Conservation (phyloP, 768 basidiomycete genomes). For the Coprinellus micaceus region DNA sequence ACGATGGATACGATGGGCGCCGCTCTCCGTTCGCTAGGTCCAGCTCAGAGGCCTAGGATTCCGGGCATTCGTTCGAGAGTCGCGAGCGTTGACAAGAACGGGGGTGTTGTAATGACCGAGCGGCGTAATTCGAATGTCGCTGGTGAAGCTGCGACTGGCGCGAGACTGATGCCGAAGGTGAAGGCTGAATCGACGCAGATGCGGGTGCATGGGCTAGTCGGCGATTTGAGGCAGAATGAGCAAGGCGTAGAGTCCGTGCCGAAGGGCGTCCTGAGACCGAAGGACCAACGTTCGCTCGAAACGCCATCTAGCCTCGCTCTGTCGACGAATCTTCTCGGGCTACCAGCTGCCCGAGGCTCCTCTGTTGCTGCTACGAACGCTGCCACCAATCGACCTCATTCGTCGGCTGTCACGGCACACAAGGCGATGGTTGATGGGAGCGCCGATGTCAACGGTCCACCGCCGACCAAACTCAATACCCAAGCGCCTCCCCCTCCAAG, state of each 20-base stretch:
- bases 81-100: not conserved
- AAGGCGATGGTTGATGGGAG: not conserved
- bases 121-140: not conserved
- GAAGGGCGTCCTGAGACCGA: too few species aligned
- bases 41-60: not conserved
- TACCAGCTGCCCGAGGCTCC: not conserved
- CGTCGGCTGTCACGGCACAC: not conserved
- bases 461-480: not conserved
- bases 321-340: not conserved
- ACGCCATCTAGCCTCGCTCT: not conserved
- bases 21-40: not conserved
- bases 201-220: not conserved
- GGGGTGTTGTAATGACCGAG: not conserved
- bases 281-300: not conserved
- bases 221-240: not conserved
- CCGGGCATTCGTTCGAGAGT: not conserved
- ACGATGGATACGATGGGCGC: not conserved
- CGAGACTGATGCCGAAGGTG: not conserved
- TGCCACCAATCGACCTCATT: not conserved
- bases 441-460: not conserved
- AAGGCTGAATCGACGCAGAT: not conserved
- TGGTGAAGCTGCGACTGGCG: not conserved
- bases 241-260: not conserved
- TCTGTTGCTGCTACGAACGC: not conserved
- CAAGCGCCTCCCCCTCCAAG: not conserved